phyloP scores from a whole-genome alignment of 2,329 filamentous ascomycete genomes.

The Byssoonygena ceratinophila region DNA sequence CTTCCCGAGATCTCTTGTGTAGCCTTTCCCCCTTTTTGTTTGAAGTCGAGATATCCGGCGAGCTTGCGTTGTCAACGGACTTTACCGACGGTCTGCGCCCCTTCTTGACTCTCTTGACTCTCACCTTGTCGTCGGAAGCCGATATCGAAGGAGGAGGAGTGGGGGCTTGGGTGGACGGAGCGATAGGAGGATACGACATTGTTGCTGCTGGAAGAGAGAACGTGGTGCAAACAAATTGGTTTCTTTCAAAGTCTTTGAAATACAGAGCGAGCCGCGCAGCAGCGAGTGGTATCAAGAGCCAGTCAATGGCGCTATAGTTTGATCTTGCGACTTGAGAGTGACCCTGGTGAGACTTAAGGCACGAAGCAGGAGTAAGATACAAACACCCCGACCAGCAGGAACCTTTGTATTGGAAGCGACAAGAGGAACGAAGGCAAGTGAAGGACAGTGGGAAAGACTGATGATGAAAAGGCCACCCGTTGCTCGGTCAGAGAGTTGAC shows the following conservation, averaged over 20 bases:
- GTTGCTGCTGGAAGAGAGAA: neutral
- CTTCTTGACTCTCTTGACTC: conserved; percentile 12
- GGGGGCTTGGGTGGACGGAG: conserved; percentile 16
- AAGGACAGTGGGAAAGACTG: neutral
- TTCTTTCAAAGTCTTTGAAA: neutral
- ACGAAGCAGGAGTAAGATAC: neutral
- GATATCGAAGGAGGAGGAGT: conserved; percentile 12
- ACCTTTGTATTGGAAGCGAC: neutral
- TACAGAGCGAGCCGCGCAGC: conserved; percentile 6
- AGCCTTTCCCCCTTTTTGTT: conserved; percentile 13
- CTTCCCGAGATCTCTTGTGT: conserved; percentile 17
- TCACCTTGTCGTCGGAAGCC: conserved; percentile 11
- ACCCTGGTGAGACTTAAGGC: neutral
- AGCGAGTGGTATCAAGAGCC: conserved; percentile 1
- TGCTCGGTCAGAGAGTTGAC: conserved; percentile 9
- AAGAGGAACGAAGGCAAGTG: neutral
- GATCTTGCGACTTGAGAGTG: neutral
- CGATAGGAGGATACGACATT: conserved; percentile 19
- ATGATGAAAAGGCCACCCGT: conserved; percentile 7
- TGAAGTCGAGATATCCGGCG: neutral
- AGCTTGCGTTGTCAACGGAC: conserved; percentile 2
- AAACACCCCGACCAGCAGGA: neutral
- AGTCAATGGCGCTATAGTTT: conserved; percentile 9
- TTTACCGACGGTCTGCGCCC: conserved; percentile 12
- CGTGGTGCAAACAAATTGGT: neutral